phyloP scores from a whole-genome alignment of 129 eudicot genomes.

The Escallonia rubra region DNA sequence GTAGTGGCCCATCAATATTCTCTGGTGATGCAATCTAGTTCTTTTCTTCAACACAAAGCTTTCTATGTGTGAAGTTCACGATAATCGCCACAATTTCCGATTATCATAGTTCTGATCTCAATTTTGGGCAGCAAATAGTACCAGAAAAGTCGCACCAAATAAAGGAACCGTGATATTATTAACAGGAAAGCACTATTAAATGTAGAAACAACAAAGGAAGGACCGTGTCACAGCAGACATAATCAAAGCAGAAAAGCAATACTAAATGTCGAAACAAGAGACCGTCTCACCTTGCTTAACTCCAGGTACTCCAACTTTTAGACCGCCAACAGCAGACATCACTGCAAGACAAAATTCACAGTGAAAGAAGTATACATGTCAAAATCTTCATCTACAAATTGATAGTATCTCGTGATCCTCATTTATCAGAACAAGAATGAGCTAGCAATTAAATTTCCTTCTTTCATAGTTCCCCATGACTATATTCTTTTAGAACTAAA shows the following conservation, averaged over 20 bases:
- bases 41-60: too few relatives aligned
- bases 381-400: neutral
- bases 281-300: constrained; percentile 60
- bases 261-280: too few relatives aligned
- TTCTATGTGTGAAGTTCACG: too few relatives aligned
- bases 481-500: neutral
- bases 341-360: constrained; percentile 39
- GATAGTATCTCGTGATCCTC: neutral
- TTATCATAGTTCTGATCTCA: neutral
- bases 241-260: neutral
- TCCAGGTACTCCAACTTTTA: constrained; percentile 69
- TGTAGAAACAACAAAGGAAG: neutral
- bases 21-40: too few relatives aligned
- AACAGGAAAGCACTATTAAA: too few relatives aligned
- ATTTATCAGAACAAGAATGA: neutral
- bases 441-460: neutral
- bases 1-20: too few relatives aligned
- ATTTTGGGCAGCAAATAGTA: neutral
- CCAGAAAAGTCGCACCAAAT: neutral
- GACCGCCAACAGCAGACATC: constrained; percentile 93
- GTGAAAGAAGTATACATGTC: constrained; percentile 2
- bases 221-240: neutral
- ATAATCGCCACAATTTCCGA: neutral
- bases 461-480: neutral
- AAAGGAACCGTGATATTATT: neutral